Percentiles rank a stretch among this genome's conserved stretches.
Evolutionary conservation across 2,329 filamentous ascomycete species (phyloP).

Genomic region (Pseudocercospora cruenta): DNA sequence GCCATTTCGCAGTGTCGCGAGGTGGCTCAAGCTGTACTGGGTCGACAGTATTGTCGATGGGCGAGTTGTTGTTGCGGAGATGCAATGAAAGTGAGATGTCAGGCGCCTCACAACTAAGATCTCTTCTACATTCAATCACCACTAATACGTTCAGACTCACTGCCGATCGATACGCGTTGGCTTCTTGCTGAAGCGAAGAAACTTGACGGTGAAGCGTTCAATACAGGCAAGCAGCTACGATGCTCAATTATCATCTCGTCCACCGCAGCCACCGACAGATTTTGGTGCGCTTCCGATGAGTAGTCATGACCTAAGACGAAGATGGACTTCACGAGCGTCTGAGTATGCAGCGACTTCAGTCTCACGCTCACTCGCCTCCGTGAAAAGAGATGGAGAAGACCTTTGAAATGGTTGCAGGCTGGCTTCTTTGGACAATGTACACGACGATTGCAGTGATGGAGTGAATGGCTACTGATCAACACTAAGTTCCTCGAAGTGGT

Average conservation of each 20-base stretch:
- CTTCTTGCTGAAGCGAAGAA: background rate
- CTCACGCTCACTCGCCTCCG: no score
- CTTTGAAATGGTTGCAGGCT: background rate
- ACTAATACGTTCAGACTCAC: no score
- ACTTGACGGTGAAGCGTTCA: background rate
- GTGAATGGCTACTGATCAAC: no score
- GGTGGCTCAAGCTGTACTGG: background rate
- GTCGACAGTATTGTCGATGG: background rate
- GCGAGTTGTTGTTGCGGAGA: background rate
- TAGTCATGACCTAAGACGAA: no score
- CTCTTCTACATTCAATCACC: background rate
- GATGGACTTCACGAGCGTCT: no score
- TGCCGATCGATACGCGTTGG: no score
- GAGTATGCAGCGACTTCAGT: no score
- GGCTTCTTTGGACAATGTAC: no score
- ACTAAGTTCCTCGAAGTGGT: no score
- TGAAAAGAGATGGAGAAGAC: background rate
- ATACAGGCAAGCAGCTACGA: background rate
- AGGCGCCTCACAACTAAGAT: background rate
- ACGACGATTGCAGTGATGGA: no score
- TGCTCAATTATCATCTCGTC: background rate
- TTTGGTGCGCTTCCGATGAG: no score
- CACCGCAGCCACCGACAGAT: background rate
- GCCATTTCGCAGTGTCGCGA: background rate
- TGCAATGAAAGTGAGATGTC: no score